Base-by-base conservation (phyloP, 352 stramenopile genomes). In the Globisporangium emineosum region DNA sequence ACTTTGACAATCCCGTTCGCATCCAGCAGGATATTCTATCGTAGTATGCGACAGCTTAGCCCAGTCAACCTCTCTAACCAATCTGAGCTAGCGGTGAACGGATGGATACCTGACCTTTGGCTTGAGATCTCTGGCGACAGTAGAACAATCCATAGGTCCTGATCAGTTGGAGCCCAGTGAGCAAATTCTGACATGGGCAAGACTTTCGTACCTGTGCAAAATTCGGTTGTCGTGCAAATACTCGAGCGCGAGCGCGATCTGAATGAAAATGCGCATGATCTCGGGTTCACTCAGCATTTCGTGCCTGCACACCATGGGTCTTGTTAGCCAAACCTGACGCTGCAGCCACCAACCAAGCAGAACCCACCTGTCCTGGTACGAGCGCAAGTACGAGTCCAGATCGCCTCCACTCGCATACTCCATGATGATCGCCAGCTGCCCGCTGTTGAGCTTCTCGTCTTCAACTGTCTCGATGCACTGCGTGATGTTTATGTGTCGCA, bases 201-300 rank as follows among this genome's bases (percentile, higher is more conserved):
- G 25, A 19, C 2, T 12, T 12, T 29, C 50, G 8, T 69, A 89
- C 78, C 86, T 72, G 55, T 96, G 87, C 0, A 94, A 63, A 17
- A 96, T 72, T 27, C 67, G 79, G 30, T 75, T 68, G 10, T 63
- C 65, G 43, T 94, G 81, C 13, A 94, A 61, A 62, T 94, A 88
- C 32, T 70, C 64, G 10, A 94, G 65, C 0, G 83, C 82, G 9
- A 88, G 56, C 9, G 72, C 69, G 40, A 86, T 71, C 65, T 92
- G 83, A 7, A 92, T 75, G 32, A 91, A 89, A 32, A 92, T 74
- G 23, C 86, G 81, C 77, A 90, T 78, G 52, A 87, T 76, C 42
- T 79, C 78, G 15, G 58, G 21, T 59, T 90, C 83, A 9, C 63
- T 69, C 9, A 88, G 45, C 5, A 17, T 15, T 15, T 53, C 35